These are phyloP conservation scores for Hypsizygus ulmarius DNA, from an alignment of 1,284 basidiomycete species.

Conservation along the genomic window DNA sequence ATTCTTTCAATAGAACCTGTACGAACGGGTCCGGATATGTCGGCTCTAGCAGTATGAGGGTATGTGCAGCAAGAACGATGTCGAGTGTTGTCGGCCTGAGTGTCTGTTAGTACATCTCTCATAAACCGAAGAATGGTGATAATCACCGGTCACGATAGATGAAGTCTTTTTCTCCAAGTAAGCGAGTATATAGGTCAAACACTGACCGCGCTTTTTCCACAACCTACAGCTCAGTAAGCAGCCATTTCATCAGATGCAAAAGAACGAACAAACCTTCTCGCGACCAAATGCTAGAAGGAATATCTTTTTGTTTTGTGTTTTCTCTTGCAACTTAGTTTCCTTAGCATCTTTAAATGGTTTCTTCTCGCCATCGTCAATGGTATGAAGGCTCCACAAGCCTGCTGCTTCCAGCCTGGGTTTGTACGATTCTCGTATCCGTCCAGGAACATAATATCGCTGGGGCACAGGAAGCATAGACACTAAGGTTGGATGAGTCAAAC, in stretches of 20 bases:
- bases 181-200: conserved; percentile 55
- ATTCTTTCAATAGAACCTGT: conserved; percentile 47
- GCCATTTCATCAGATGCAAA: background rate
- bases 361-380: conserved; percentile 44
- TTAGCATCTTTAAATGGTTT: conserved; percentile 31
- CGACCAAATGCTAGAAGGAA: conserved; percentile 56
- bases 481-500: conserved; percentile 51
- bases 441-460: conserved; percentile 70
- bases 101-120: background rate
- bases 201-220: conserved; percentile 54
- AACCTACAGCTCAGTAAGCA: conserved; percentile 38
- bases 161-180: conserved; percentile 52
- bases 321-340: conserved; percentile 24
- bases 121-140: conserved; percentile 7
- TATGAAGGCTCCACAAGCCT: conserved; percentile 58
- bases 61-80: conserved; percentile 62
- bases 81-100: conserved; percentile 61
- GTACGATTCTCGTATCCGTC: conserved; percentile 56
- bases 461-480: conserved; percentile 60
- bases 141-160: conserved; percentile 48
- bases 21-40: conserved; percentile 62
- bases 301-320: conserved; percentile 34
- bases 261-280: conserved; percentile 51
- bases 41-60: conserved; percentile 56
- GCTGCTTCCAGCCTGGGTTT: conserved; percentile 56